Percentiles rank a stretch among this genome's conserved stretches.
Evolutionary conservation across 176 grass and related monocot species (phyloP).

Genomic region (Aegilops bicornis): DNA sequence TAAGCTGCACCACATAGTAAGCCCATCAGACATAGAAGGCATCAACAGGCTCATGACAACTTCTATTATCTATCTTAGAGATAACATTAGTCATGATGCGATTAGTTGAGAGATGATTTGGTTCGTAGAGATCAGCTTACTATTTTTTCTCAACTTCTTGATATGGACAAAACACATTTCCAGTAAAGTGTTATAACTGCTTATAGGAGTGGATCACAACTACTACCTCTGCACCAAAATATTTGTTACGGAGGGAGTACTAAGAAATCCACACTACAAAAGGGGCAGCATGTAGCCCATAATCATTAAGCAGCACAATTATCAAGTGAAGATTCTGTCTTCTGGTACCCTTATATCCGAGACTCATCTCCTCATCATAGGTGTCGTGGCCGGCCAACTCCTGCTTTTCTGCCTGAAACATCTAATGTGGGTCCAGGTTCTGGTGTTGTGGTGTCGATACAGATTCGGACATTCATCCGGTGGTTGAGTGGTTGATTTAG

Average conservation of each 20-base stretch:
- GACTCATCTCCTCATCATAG: background rate
- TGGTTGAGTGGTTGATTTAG: slow-evolving; percentile 13
- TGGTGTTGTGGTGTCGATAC: background rate
- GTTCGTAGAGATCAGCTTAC: background rate
- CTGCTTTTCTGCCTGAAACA: background rate
- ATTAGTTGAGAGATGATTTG: background rate
- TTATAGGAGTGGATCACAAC: background rate
- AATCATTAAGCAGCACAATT: background rate
- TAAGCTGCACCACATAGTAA: background rate
- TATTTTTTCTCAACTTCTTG: background rate
- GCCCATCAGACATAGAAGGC: background rate
- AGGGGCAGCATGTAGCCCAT: background rate
- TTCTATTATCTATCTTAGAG: background rate
- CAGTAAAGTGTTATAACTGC: background rate
- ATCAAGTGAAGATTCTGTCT: background rate
- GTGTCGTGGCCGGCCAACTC: background rate
- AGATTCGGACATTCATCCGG: background rate
- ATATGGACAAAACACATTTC: background rate
- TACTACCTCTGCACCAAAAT: background rate
- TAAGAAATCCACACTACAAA: background rate
- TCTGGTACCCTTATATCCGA: background rate
- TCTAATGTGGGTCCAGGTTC: background rate
- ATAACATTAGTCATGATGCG: background rate
- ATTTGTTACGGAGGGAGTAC: too few relatives aligned
- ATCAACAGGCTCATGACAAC: background rate